A percentile compares a stretch with the other conserved stretches of the same genome.
These are phyloP conservation scores for Astrephomene gubernaculifera DNA, from an alignment of 139 green algal genomes.

Conservation along the genomic window DNA sequence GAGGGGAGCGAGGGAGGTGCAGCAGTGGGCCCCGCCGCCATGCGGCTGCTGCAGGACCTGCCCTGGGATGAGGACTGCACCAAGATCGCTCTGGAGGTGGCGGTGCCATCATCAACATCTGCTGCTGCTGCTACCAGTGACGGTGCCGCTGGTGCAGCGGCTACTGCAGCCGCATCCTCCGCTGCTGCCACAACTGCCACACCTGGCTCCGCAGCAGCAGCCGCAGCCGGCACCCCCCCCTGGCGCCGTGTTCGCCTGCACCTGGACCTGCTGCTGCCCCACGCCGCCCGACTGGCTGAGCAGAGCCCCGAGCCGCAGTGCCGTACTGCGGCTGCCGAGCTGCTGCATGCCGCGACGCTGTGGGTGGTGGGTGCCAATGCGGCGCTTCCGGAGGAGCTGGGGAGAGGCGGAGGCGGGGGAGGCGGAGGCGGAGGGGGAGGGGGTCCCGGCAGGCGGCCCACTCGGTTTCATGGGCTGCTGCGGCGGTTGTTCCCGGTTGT, in stretches of 20 bases:
- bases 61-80: slow-evolving; percentile 10
- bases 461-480: slow-evolving; percentile 22
- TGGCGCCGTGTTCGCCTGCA: not conserved
- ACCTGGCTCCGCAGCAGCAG: not conserved
- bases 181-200: not conserved
- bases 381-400: slow-evolving; percentile 21
- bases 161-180: not conserved
- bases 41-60: slow-evolving; percentile 2
- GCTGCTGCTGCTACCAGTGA: no score
- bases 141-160: no score
- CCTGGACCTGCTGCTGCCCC: slow-evolving; percentile 38
- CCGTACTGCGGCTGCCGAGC: slow-evolving; percentile 6
- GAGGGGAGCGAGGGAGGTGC: not conserved
- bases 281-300: slow-evolving; percentile 29
- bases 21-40: not conserved
- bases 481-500: slow-evolving; percentile 25
- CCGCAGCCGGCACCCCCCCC: no score
- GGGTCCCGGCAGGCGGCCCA: not conserved
- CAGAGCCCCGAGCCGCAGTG: slow-evolving; percentile 12
- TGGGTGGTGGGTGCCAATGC: slow-evolving; percentile 41
- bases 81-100: slow-evolving; percentile 6
- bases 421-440: not conserved
- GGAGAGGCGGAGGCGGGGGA: not conserved
- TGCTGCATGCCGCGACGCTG: slow-evolving; percentile 36
- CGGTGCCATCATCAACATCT: no score